Evolutionary conservation across 495 filamentous ascomycete genomes (phyloP), one percentile per base, ranked within the genome.

Genomic region (Aspergillus ostianus): DNA sequence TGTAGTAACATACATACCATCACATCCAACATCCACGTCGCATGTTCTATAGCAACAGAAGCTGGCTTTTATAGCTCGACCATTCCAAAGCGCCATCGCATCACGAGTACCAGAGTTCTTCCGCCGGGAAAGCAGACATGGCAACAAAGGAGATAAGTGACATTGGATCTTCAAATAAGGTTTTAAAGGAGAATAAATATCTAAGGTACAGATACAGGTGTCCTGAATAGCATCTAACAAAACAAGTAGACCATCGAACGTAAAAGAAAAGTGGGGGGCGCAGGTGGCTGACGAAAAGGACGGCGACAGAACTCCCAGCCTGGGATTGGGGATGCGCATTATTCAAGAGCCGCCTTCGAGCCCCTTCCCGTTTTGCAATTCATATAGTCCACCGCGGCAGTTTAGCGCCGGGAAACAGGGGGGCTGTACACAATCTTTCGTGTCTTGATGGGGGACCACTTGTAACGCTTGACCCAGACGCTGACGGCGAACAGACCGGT

Each of bases 381-480:
- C 65, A 75, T 71, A 73, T 58, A 69, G 68, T 65, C 63, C 64
- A 57, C 59, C 62, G 63, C 56, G 59, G 63, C 62, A 59, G 0
- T 72, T 74, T 70, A 80, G 62, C 75, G 77, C 58, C 76, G 76
- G 66, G 75, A 70, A 61, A 82, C 72, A 6, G 90, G 90, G 46
- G 90, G 89, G 74, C 88, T 88, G 80, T 93, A 93, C 66, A 90
- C 84, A 67, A 99, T 76, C 84, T 97, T 95, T 66, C 94, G 86
- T 57, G 93, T 88, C 87, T 99, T 99, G 77, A 99, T 78, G 57
- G 89, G 87, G 41, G 90, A 77, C 94, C 94, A 99, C 84, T 97
- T 97, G 85, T 99, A 98, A 77, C 85, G 87, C 91, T 99, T 99
- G 63, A 99, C 87, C 93, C 93, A 99, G 64, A 99, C 85, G 75